Base-by-base conservation (phyloP, 2,329 filamentous ascomycete genomes). In the Fusarium robinianum region DNA sequence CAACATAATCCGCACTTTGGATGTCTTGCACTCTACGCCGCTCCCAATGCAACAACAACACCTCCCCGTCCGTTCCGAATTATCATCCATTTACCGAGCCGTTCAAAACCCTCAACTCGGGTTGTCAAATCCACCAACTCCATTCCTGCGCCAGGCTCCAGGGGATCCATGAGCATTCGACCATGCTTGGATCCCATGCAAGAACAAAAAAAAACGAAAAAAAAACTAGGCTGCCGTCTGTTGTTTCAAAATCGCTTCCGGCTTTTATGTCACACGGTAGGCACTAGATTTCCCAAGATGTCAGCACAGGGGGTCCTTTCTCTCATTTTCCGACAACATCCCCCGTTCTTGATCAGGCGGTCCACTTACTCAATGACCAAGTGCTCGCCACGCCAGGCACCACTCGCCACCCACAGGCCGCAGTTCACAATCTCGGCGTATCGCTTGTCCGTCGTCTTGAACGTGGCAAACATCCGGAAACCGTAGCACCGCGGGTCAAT, bases 371-470 rank as follows among this genome's bases (percentile, higher is more conserved):
- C 73, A 40, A 74, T 73, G 30, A 76, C 67, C 42, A 76, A 63
- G 55, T 75, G 71, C 15, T 71, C 65, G 40, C 64, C 69, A 41
- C 67, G 71, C 64, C 72, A 73, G 58, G 74, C 72, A 34, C 73
- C 74, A 57, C 72, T 75, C 6, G 73, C 74, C 32, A 77, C 67
- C 74, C 74, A 77, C 38, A 77, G 64, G 5, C 72, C 74, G 57
- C 71, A 75, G 58, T 77, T 77, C 16, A 77, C 67, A 43, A 70
- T 70, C 41, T 75, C 72, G 33, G 67, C 67, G 52, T 77, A 77
- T 19, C 75, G 68, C 57, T 73, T 70, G 60, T 77, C 75, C 3
- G 72, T 66, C 15, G 75, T 76, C 58, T 76, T 74, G 65, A 77
- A 72, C 12, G 72, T 74, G 45, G 74, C 69, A 44, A 74, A 75